Base-by-base conservation (phyloP, 2,329 filamentous ascomycete species). In the Fusarium sororula region DNA sequence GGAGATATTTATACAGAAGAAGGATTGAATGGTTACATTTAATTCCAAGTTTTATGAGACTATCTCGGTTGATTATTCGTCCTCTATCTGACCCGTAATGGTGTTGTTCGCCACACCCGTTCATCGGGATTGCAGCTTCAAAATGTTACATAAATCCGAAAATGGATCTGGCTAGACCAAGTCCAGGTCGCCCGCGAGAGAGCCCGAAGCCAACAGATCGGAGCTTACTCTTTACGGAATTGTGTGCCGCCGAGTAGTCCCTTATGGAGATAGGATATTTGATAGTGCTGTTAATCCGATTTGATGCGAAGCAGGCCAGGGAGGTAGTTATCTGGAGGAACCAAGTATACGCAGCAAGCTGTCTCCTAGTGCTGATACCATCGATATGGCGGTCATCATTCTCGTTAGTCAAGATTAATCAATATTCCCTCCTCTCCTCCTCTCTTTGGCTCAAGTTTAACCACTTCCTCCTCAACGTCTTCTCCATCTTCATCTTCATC, bases 391-490 rank as follows among this genome's bases (percentile, higher is more conserved):
- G n/a, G 22, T 35, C 18, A 35, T 47, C 42, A 30, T 50, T 28
- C 37, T n/a, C 8, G 9, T 41, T 17, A 55, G 42, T 67, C 63
- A 62, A 39, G 65, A 15, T 51, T 72, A 26, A 76, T 76, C 54
- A 76, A 45, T 20, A 63, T 41, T 11, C 47, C 71, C 24, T 73
- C 74, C 26, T 73, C 70, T 22, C 22, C 51, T 47, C n/a, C 39
- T n/a, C 44, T 50, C 37, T 66, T 62, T 32, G 30, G 13, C 39
- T 59, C 41, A 39, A 42, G 26, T n/a, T 48, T 50, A 12, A 24
- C 42, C 18, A 41, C 47, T 47, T 55, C 51, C 37, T 61, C 42
- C 26, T 51, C 53, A 22, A 30, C 32, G 7, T 48, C 45, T 35
- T 35, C 32, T 35, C 14, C 32, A 4, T 28, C 39, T 22, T 62